Base-by-base conservation (phyloP, 78 protist genomes). In the Chrysochromulina parva region DNA sequence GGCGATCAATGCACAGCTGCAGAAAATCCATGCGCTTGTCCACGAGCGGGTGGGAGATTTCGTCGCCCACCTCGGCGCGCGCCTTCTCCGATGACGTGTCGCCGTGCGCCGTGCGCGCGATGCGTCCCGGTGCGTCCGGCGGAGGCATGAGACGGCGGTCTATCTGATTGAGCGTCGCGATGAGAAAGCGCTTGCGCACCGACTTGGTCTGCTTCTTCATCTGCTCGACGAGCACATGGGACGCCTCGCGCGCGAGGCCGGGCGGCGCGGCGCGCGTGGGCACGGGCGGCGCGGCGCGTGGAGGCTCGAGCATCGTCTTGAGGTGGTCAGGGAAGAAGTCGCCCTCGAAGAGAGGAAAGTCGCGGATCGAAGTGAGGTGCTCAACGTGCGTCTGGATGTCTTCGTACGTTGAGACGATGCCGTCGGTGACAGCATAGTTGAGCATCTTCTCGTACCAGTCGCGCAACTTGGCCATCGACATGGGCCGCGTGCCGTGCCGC, bases 381-480 rank as follows among this genome's bases (percentile, higher is more conserved):
- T 48, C 65, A 7, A 0, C 5, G 16, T 5, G 38, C 62, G 14
- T 4, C 48, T 65, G 7, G 0, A 65, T 3, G 73, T 85, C 90
- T 47, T 0, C 0, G 4, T 5, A 38, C 53, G 28, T 47, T 6
- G 6, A 0, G 3, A 65, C 52, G 22, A 65, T 22, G 19, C 52
- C 48, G 20, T 22, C 73, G 57, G 19, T 47, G 48, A 14, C 3
- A 3, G 90, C 93, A 10, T 3, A 1, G 60, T 17, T 3, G 48
- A 92, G 87, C 91, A 92, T 65, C 66, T 17, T 0, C 69, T 55
- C 48, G 89, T 92, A 92, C 94, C 94, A 92, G n/a, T 55, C 88
- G 73, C 73, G 73, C 73, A 92, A 82, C 88, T 87, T 92, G 22
- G 91, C 89, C 53, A n/a, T 20, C 47, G 92, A 74, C 62, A 67